Conservation (phyloP, 1,139 yeast genomes). For the Nadsonia starkeyi-henricii region DNA sequence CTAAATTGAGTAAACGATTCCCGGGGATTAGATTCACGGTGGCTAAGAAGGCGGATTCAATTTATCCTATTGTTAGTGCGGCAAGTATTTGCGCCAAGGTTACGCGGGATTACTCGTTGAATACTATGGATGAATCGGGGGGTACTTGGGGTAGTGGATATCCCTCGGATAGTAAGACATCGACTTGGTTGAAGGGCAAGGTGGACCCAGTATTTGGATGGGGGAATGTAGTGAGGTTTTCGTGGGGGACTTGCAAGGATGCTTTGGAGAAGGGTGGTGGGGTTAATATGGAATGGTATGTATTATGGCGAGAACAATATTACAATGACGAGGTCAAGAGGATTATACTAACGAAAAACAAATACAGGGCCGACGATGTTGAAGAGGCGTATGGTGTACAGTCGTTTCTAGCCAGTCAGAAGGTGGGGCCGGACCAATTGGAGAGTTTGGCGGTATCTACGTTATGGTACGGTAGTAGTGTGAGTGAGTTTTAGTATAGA, state of each 20-base stretch:
- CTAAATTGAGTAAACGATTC: conserved; percentile 52
- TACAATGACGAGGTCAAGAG: too few species aligned
- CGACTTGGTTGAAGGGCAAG: conserved; percentile 47
- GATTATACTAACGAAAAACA: too few species aligned
- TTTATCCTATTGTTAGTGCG: conserved; percentile 87
- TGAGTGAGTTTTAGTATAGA: neutral
- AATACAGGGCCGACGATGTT: conserved; percentile 29
- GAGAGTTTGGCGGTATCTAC: conserved; percentile 1
- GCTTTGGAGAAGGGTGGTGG: conserved; percentile 41
- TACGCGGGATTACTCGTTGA: conserved; percentile 65
- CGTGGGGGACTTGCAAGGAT: conserved; percentile 90
- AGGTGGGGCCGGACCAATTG: neutral
- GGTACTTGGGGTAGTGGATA: conserved; percentile 72
- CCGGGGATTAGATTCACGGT: conserved; percentile 67
- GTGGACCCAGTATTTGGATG: conserved; percentile 79
- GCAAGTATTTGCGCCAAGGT: conserved; percentile 98
- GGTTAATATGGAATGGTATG: conserved; percentile 36
- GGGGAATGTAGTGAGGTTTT: conserved; percentile 65
- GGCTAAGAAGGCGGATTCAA: conserved; percentile 89
- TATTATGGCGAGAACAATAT: too few species aligned
- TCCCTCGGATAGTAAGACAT: conserved; percentile 84
- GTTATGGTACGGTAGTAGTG: conserved; percentile 2
- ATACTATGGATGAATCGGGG: conserved; percentile 13
- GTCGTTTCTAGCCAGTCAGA: neutral
- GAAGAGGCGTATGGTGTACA: conserved; percentile 5